phyloP scores from a whole-genome alignment of 352 stramenopile genomes.

The Phytopythium sindhum region DNA sequence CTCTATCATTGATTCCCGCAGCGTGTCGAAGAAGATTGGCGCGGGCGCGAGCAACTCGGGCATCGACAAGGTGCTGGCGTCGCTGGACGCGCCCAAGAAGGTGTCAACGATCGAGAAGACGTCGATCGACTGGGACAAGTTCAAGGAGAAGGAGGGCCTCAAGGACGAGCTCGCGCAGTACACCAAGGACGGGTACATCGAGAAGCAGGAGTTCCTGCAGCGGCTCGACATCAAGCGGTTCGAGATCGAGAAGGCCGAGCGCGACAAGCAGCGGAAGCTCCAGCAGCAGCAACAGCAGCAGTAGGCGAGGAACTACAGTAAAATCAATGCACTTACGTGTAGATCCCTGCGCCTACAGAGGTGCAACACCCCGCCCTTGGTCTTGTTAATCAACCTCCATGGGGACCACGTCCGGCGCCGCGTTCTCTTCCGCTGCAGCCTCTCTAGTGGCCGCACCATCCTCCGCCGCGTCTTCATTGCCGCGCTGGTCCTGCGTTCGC shows the following conservation, averaged over 20 bases:
- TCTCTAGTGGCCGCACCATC: conserved; percentile 22
- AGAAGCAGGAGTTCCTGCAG: conserved; percentile 95
- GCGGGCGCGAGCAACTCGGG: conserved; percentile 16
- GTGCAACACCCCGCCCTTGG: neutral
- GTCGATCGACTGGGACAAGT: conserved; percentile 94
- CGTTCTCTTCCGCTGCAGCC: conserved; percentile 32
- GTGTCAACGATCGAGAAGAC: conserved; percentile 95
- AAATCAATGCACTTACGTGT: conserved; percentile 1
- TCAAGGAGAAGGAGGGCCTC: conserved; percentile 91
- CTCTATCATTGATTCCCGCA: conserved; percentile 1
- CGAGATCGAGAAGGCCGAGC: conserved; percentile 87
- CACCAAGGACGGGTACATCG: conserved; percentile 93
- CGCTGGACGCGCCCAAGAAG: conserved; percentile 88
- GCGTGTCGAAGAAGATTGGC: conserved; percentile 18
- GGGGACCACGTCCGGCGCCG: conserved; percentile 60
- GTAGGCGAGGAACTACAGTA: neutral
- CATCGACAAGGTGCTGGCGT: conserved; percentile 84
- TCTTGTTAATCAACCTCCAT: conserved; percentile 67
- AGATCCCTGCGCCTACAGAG: neutral
- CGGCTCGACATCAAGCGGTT: conserved; percentile 87
- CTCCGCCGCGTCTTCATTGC: conserved; percentile 45
- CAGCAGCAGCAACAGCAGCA: conserved; percentile 34
- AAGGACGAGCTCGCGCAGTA: conserved; percentile 91
- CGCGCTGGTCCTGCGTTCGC: conserved; percentile 39
- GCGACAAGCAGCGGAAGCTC: conserved; percentile 67